These are phyloP conservation scores for Pulicaria dysenterica DNA, from an alignment of 129 eudicot genomes.

Conservation along the genomic window DNA sequence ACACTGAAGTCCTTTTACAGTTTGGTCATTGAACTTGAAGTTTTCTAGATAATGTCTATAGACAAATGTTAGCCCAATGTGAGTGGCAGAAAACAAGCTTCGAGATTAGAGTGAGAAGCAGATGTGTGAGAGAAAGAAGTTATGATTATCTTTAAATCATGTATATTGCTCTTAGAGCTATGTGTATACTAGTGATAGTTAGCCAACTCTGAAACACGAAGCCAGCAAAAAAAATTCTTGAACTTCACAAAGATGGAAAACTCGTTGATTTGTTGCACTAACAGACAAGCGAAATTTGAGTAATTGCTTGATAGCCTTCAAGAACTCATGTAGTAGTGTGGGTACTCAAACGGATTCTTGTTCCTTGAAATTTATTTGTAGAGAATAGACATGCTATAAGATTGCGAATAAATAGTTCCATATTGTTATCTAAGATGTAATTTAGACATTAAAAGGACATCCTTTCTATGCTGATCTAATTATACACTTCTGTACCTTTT, in stretches of 20 bases:
- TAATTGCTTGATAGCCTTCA: no score
- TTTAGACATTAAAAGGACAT: not conserved
- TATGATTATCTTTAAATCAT: no score
- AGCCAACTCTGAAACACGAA: no score
- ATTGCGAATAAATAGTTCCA: not conserved
- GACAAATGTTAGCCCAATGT: not conserved
- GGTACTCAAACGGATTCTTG: not conserved
- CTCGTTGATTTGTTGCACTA: no score
- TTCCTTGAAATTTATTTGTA: not conserved
- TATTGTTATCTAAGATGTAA: not conserved
- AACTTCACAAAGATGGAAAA: no score
- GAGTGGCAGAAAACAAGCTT: not conserved
- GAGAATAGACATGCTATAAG: not conserved
- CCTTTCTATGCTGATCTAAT: conserved; percentile 11
- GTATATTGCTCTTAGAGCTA: no score
- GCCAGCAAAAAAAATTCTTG: no score
- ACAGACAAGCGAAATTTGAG: no score
- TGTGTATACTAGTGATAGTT: no score
- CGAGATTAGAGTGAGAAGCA: no score
- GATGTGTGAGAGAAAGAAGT: no score
- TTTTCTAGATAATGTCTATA: not conserved
- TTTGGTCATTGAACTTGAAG: conserved; percentile 20
- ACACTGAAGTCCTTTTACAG: not conserved
- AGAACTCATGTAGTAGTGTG: not conserved
- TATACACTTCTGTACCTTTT: conserved; percentile 11